Conservation (phyloP, 1,284 basidiomycete genomes). For the Laetiporus sulphureus region DNA sequence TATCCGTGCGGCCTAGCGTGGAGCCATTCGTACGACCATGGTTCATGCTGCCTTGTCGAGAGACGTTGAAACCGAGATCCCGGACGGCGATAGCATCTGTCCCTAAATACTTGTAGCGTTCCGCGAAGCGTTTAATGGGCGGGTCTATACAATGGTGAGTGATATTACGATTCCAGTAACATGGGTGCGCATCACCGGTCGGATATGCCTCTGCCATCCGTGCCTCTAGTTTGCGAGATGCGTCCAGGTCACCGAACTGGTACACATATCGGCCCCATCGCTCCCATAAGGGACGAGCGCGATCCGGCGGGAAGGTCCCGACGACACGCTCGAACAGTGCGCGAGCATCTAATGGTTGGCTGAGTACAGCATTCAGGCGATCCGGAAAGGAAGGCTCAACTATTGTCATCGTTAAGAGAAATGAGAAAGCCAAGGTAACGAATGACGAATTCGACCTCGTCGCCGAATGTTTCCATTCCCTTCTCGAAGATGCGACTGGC, state of each 20-base stretch:
- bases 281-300: conserved; percentile 88
- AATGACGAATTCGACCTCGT: conserved; percentile 82
- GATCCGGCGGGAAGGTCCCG: conserved; percentile 71
- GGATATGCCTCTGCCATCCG: conserved; percentile 87
- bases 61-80: conserved; percentile 77
- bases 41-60: conserved; percentile 19
- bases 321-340: conserved; percentile 92
- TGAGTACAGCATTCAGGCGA: conserved; percentile 3
- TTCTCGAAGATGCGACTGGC: conserved; percentile 93
- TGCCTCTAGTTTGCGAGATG: conserved; percentile 84
- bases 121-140: conserved; percentile 87
- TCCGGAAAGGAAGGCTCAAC: conserved; percentile 40
- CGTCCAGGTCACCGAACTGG: conserved; percentile 89
- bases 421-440: conserved; percentile 92
- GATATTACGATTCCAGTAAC: background rate
- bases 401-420: conserved; percentile 92
- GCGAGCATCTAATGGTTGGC: conserved; percentile 67
- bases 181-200: conserved; percentile 43
- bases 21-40: conserved; percentile 18
- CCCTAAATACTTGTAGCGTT: conserved; percentile 82
- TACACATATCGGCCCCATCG: conserved; percentile 95
- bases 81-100: conserved; percentile 86
- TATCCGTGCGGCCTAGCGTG: conserved; percentile 42
- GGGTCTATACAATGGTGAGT: conserved; percentile 47
- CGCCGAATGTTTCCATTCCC: conserved; percentile 81